Percentiles rank a stretch among this genome's conserved stretches.
These are phyloP conservation scores for Mycena epipterygia DNA, from an alignment of 768 basidiomycete genomes.

Conservation along the genomic window DNA sequence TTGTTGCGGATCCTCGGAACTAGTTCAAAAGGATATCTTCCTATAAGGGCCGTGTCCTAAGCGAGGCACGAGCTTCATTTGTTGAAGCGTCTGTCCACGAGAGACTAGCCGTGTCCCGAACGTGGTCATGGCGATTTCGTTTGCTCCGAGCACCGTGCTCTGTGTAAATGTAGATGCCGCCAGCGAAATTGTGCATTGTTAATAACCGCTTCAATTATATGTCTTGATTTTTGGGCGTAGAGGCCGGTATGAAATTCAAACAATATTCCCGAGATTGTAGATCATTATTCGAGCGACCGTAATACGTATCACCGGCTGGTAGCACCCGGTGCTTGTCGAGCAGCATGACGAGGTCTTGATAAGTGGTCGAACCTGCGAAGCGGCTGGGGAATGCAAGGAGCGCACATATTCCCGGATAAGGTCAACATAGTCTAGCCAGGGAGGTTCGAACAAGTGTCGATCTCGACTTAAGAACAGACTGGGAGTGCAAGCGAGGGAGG, in stretches of 20 bases:
- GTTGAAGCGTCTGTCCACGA: too few species aligned
- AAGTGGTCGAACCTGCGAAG: neutral
- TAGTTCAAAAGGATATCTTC: neutral
- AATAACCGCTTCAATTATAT: neutral
- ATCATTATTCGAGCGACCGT: neutral
- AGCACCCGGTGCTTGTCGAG: neutral
- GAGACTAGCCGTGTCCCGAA: too few species aligned
- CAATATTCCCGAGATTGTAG: neutral
- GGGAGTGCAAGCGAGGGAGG: neutral
- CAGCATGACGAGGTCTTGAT: neutral
- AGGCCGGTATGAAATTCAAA: neutral
- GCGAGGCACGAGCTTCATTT: too few species aligned
- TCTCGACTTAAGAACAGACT: neutral
- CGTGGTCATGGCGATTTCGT: neutral
- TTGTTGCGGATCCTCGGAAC: neutral
- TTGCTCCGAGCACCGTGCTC: neutral
- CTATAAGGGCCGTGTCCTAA: neutral
- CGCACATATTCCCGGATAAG: conserved; percentile 8
- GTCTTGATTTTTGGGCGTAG: neutral
- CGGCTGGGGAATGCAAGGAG: neutral
- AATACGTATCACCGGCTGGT: neutral
- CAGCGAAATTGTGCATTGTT: neutral
- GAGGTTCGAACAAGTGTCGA: conserved; percentile 3
- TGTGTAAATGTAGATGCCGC: neutral
- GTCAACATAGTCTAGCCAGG: neutral